A percentile compares a stretch with the other conserved stretches of the same genome.
Evolutionary conservation across 2,329 filamentous ascomycete species (phyloP).

Genomic region (Sordariomycetes sp.): DNA sequence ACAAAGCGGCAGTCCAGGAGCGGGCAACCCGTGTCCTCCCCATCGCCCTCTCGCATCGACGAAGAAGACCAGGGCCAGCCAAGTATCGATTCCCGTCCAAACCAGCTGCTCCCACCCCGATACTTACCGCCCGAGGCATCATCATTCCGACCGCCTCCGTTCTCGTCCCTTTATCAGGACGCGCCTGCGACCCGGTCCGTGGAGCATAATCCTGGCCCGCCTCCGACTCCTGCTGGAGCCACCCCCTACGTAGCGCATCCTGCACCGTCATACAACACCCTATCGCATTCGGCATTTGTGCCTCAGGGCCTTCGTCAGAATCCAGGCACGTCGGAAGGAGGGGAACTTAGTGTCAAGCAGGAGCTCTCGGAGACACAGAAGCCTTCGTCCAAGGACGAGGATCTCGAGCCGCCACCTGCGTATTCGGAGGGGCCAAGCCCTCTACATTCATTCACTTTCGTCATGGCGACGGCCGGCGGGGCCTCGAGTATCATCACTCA

Average conservation of each 20-base stretch:
- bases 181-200: constrained; percentile 9
- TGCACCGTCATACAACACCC: constrained; percentile 37
- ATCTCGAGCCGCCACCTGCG: constrained; percentile 86
- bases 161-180: constrained; percentile 28
- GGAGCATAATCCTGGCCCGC: constrained; percentile 3
- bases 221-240: constrained; percentile 5
- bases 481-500: constrained; percentile 98
- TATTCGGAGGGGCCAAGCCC: constrained; percentile 94
- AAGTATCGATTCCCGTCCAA: constrained; percentile 13
- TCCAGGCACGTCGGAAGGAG: constrained; percentile 67
- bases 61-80: constrained; percentile 9
- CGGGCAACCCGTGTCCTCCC: constrained; percentile 21
- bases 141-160: constrained; percentile 40
- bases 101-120: constrained; percentile 42
- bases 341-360: neutral
- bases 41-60: constrained; percentile 5
- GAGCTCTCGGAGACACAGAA: neutral
- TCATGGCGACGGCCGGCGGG: constrained; percentile 96
- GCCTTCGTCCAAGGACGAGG: constrained; percentile 51
- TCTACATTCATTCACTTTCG: constrained; percentile 82
- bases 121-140: constrained; percentile 44
- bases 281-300: constrained; percentile 20
- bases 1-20: constrained; percentile 26
- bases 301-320: constrained; percentile 53
- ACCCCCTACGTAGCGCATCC: constrained; percentile 18